Evolutionary conservation across 306 rosid species (phyloP), one percentile per base, ranked within the genome.

Genomic region (Corylus heterophylla): DNA sequence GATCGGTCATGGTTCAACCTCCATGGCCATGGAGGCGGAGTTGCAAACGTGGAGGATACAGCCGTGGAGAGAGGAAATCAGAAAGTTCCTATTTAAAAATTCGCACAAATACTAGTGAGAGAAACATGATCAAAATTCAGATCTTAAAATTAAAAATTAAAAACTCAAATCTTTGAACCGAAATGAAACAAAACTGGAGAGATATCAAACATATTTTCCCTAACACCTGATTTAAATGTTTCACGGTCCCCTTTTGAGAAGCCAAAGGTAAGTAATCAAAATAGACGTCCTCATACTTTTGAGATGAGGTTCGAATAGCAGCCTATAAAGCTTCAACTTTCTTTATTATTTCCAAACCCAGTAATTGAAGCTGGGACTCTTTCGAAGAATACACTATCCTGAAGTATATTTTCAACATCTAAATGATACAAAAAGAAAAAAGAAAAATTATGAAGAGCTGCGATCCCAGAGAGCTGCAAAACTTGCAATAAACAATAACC

Each of bases 281-380:
- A 42, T n/a, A 14, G 5, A 16, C 71, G 5, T 18, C 22, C 25
- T 12, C 20, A 12, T 10, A 8, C 49, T 31, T 66, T 66, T 17
- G 12, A 37, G 25, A 67, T 1, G 71, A 37, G 45, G 71, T 37
- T 66, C 2, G 37, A 22, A 31, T 35, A 31, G 20, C 42, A 64
- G n/a, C 70, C 70, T 64, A 31, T 31, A 18, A 64, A 37, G 8
- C 70, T 37, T 64, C 17, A 73, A 73, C 83, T 75, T 74, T 82
- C 62, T 80, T 86, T 83, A 90, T 91, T 90, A 84, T 78, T 86
- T 81, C 79, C 81, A 85, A 80, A 67, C 83, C 85, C 85, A 75
- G 80, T 79, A 79, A 74, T 51, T 22, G 62, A 59, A 75, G 73
- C 77, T 83, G 83, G 93, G 88, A 81, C 86, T 85, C 59, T 29